Evolutionary conservation across 352 stramenopile species (phyloP).

Genomic region (Pythium biforme): DNA sequence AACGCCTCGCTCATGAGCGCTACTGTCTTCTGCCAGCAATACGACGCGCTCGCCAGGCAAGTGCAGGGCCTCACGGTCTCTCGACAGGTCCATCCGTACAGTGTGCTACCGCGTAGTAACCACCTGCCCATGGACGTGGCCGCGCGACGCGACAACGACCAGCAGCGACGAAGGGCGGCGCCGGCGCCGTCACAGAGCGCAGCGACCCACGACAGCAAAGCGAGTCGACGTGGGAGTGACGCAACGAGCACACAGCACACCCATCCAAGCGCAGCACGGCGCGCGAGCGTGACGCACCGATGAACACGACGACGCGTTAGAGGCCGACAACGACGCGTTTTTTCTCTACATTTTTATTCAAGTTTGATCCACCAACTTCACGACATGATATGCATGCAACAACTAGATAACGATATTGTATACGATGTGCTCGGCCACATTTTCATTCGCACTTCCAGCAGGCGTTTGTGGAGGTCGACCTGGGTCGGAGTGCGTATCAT

Average conservation of each 20-base stretch:
- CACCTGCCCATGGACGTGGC: background rate
- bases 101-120: background rate
- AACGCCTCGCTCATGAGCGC: slow-evolving; percentile 13
- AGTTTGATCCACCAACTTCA: background rate
- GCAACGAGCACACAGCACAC: background rate
- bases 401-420: slow-evolving; percentile 1
- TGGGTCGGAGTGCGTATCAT: no score
- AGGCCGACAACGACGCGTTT: no score
- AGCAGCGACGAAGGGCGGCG: background rate
- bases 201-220: background rate
- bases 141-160: background rate
- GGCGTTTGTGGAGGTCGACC: no score
- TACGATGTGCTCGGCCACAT: background rate
- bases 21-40: slow-evolving; percentile 14
- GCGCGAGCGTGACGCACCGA: no score
- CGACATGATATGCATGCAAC: background rate
- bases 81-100: slow-evolving; percentile 7
- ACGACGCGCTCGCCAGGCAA: slow-evolving; percentile 12
- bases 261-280: no score
- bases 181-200: background rate
- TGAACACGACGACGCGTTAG: no score
- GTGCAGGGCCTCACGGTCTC: slow-evolving; percentile 9
- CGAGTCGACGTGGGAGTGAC: background rate
- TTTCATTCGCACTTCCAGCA: background rate
- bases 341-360: no score